phyloP scores from a whole-genome alignment of 257 asterid species.

The Solanum chilense region DNA sequence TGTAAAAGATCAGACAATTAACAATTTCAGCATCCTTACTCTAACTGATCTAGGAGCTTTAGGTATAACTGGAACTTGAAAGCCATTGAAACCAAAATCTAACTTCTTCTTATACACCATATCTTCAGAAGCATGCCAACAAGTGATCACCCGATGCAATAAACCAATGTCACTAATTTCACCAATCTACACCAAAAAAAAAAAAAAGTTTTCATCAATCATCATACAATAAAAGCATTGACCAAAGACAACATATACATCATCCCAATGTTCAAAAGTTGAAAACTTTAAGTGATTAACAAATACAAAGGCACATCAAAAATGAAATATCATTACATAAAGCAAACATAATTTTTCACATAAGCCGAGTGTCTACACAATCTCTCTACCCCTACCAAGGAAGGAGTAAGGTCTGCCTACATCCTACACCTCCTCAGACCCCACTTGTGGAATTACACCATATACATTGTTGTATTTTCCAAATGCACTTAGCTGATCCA shows the following conservation, averaged over 20 bases:
- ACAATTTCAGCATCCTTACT: constrained; percentile 26
- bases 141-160: neutral
- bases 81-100: constrained; percentile 39
- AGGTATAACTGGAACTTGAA: constrained; percentile 43
- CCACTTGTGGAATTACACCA: neutral
- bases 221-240: neutral
- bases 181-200: neutral
- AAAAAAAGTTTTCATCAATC: neutral
- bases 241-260: neutral
- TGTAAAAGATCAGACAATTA: constrained; percentile 1
- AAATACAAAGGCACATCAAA: neutral
- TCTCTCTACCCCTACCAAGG: neutral
- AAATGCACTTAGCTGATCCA: neutral
- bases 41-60: constrained; percentile 70
- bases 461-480: neutral
- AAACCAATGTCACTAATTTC: neutral
- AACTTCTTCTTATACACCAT: constrained; percentile 63
- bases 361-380: neutral
- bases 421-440: neutral
- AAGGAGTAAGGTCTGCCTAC: neutral
- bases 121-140: constrained; percentile 46
- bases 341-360: neutral
- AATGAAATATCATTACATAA: neutral
- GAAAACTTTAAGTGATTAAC: neutral
- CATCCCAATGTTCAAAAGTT: neutral